Conservation (phyloP, 169 alveolate species). For the Amoebophrya sp. region DNA sequence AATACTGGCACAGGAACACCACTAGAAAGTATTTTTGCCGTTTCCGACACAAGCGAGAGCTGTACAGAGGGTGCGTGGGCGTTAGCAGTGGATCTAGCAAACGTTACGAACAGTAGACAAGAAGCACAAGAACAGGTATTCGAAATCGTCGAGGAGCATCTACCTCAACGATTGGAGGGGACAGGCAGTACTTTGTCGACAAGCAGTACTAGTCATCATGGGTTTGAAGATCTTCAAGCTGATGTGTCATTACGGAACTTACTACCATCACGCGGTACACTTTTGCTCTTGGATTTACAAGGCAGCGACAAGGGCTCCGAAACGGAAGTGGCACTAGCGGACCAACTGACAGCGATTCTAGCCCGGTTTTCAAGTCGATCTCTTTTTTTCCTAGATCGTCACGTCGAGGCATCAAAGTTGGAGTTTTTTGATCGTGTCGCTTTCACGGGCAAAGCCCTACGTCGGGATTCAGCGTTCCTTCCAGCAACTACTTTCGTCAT, state of each 20-base stretch:
- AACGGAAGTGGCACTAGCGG: not conserved
- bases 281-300: not conserved
- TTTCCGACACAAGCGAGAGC: conserved; percentile 13
- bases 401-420: not conserved
- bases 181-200: not conserved
- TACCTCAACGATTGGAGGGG: not conserved
- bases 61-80: not conserved
- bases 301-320: conserved; percentile 2
- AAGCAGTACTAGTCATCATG: not conserved
- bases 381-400: not conserved
- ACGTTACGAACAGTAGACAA: too few species aligned
- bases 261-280: not conserved
- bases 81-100: not conserved
- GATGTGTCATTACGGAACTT: too few species aligned
- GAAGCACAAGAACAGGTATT: too few species aligned
- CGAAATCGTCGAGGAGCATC: not conserved
- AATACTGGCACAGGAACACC: too few species aligned
- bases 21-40: not conserved
- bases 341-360: not conserved
- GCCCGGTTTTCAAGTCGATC: not conserved
- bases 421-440: not conserved
- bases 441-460: not conserved
- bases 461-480: not conserved
- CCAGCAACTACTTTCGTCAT: not conserved
- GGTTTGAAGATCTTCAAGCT: too few species aligned